These are phyloP conservation scores for Astrothelium subdiscretum DNA, from an alignment of 495 filamentous ascomycete genomes.

Conservation along the genomic window DNA sequence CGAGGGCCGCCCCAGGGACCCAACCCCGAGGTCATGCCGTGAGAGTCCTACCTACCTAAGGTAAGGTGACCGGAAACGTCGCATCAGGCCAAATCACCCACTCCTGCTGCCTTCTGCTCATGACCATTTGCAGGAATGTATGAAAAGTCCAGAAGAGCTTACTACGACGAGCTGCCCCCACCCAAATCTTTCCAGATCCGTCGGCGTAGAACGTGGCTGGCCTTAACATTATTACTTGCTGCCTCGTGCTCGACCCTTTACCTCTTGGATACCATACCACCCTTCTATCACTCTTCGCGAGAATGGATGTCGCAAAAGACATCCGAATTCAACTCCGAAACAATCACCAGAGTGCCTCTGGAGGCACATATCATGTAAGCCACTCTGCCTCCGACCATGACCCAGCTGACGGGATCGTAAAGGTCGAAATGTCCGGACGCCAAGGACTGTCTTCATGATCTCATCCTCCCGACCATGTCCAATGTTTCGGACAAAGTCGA, in stretches of 20 bases:
- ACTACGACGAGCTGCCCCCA: not conserved
- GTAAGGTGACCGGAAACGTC: too few relatives aligned
- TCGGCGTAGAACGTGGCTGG: not conserved
- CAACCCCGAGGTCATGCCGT: not conserved
- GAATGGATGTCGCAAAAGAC: not conserved
- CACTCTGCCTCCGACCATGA: conserved; percentile 4
- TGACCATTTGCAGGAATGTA: not conserved
- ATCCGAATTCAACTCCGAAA: not conserved
- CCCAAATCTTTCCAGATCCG: not conserved
- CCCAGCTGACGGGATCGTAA: conserved; percentile 12
- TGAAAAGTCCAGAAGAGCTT: not conserved
- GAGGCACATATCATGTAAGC: conserved; percentile 79
- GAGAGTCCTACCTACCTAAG: not conserved
- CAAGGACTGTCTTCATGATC: conserved; percentile 60
- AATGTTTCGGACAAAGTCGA: conserved; percentile 70
- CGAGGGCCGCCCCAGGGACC: not conserved
- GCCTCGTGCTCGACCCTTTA: not conserved
- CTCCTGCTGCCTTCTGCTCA: too few relatives aligned
- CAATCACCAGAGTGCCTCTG: conserved; percentile 49
- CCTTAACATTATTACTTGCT: not conserved
- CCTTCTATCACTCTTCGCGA: not conserved
- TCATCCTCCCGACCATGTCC: conserved; percentile 82
- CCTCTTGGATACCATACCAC: not conserved
- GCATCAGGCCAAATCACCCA: too few relatives aligned
- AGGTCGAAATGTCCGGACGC: conserved; percentile 61